A percentile compares a stretch with the other conserved stretches of the same genome.
phyloP scores from a whole-genome alignment of 306 rosid species.

The Dryas alaskensis region DNA sequence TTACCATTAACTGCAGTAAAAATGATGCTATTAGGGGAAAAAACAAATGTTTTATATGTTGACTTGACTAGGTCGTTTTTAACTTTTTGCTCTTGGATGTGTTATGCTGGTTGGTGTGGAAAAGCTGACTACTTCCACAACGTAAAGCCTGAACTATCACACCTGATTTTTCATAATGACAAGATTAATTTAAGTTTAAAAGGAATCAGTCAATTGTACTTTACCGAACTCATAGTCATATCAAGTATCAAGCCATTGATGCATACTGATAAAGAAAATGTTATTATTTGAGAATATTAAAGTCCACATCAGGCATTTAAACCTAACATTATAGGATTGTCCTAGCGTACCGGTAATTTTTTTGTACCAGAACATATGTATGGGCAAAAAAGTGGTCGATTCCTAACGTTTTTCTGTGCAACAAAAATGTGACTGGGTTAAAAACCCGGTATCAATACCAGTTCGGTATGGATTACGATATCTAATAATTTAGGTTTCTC shows the following conservation, averaged over 20 bases:
- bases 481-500: too few species aligned
- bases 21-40: background rate
- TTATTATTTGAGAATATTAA: background rate
- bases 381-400: too few species aligned
- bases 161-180: background rate
- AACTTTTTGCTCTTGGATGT: background rate
- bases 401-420: too few species aligned
- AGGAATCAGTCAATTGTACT: background rate
- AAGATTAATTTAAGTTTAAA: background rate
- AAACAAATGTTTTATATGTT: background rate
- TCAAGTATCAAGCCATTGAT: background rate
- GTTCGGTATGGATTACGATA: too few species aligned
- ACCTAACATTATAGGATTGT: too few species aligned
- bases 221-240: background rate
- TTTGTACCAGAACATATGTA: too few species aligned
- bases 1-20: background rate
- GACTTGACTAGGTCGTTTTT: background rate
- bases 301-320: background rate
- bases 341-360: too few species aligned
- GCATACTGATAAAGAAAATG: background rate
- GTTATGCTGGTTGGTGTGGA: background rate
- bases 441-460: too few species aligned
- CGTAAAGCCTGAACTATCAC: background rate
- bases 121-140: slow-evolving; percentile 10
- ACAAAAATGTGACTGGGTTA: too few species aligned